Conservation (phyloP, 73 alveolate species). For the Paramecium biaurelia region DNA sequence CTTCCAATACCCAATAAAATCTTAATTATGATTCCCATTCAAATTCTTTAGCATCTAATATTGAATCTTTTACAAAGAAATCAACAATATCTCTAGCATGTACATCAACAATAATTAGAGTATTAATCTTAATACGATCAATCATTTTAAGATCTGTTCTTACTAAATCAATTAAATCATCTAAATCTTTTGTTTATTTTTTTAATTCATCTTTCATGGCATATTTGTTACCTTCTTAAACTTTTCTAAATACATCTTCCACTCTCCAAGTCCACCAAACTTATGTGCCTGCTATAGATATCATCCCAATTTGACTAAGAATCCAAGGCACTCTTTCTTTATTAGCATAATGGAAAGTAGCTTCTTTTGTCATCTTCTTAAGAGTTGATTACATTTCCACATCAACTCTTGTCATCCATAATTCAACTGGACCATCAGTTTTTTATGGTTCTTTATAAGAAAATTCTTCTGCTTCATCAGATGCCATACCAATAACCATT, state of each 20-base stretch:
- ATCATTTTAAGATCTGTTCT: conserved; percentile 88
- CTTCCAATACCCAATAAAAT: conserved; percentile 97
- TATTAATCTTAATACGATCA: conserved; percentile 90
- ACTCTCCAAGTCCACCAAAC: conserved; percentile 99
- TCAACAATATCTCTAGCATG: conserved; percentile 99
- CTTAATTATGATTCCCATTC: conserved; percentile 99
- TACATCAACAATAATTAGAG: conserved; percentile 97
- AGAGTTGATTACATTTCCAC: conserved; percentile 96
- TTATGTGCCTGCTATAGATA: conserved; percentile 97
- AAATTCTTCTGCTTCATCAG: conserved; percentile 98
- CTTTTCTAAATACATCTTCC: conserved; percentile 97
- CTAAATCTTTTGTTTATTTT: conserved; percentile 81
- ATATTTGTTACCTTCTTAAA: conserved; percentile 98
- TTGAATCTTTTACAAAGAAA: conserved; percentile 92
- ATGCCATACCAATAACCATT: conserved; percentile 94
- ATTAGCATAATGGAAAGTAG: conserved; percentile 93
- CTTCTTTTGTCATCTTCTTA: conserved; percentile 88
- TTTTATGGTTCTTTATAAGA: conserved; percentile 92
- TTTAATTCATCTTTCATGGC: conserved; percentile 98
- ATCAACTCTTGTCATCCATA: conserved; percentile 98
- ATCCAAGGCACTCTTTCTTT: conserved; percentile 96
- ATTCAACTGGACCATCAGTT: conserved; percentile 96
- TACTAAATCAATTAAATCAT: conserved; percentile 95
- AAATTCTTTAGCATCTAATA: conserved; percentile 96
- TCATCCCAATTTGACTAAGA: conserved; percentile 95